Percentiles rank a stretch among this genome's conserved stretches.
Conservation (phyloP, 2,329 filamentous ascomycete genomes). For the Gaeumannomyces tritici region DNA sequence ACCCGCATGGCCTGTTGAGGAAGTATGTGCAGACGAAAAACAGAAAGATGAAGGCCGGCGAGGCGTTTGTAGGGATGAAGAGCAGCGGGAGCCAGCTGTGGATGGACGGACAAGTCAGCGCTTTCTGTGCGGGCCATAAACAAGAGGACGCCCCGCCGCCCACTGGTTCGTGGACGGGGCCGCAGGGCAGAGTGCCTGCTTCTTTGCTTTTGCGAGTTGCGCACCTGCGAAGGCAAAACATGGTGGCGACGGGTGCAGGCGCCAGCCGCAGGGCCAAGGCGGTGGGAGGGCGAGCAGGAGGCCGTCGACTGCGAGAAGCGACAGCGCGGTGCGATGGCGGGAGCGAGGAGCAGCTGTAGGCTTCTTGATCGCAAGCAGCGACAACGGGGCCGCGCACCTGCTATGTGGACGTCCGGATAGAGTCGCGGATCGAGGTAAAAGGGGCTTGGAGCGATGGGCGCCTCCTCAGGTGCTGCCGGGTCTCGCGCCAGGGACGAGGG, state of each 20-base stretch:
- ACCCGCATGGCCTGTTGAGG: slow-evolving; percentile 92
- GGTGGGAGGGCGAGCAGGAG: neutral
- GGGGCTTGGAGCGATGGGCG: neutral
- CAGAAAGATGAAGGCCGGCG: slow-evolving; percentile 75
- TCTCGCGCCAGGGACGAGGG: neutral
- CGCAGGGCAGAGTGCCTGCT: neutral
- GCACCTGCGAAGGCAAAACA: slow-evolving; percentile 61
- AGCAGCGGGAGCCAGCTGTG: slow-evolving; percentile 75
- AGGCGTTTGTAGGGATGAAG: slow-evolving; percentile 80
- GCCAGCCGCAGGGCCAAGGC: neutral
- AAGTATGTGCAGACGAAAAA: slow-evolving; percentile 93
- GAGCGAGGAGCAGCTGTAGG: neutral
- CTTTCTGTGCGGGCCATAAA: neutral
- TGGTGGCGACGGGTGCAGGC: slow-evolving; percentile 18
- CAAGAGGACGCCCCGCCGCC: neutral
- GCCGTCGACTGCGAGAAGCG: neutral
- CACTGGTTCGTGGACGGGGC: neutral
- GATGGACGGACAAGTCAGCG: neutral
- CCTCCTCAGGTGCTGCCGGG: neutral
- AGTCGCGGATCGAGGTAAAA: neutral
- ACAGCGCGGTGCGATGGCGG: no score
- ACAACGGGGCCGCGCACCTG: no score
- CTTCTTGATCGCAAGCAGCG: neutral
- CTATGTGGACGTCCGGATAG: no score
- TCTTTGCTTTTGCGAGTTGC: slow-evolving; percentile 10